Conservation (phyloP, 2,329 filamentous ascomycete genomes). For the Teratosphaeria epicoccoides region DNA sequence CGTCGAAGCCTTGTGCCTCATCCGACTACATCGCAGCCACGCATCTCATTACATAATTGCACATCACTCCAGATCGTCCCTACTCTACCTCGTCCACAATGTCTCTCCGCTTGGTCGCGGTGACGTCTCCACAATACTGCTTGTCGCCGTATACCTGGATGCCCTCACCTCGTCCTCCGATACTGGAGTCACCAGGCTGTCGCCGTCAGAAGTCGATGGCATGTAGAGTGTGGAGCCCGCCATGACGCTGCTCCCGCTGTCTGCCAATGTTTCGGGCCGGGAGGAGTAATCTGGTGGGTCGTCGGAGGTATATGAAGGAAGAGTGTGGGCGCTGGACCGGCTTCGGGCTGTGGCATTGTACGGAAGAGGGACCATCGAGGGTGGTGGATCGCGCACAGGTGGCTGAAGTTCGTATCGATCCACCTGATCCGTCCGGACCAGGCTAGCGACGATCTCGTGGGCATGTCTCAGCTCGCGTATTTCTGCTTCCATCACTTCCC, state of each 20-base stretch:
- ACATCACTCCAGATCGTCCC: conserved; percentile 1
- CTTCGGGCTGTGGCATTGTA: conserved; percentile 21
- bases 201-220: conserved; percentile 13
- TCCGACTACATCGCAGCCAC: too few species aligned
- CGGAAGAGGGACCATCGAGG: conserved; percentile 16
- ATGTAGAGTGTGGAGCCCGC: conserved; percentile 35
- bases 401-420: conserved; percentile 23
- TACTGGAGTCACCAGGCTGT: conserved; percentile 1
- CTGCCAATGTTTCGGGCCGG: conserved; percentile 17
- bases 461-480: conserved; percentile 43
- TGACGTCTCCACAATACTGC: conserved; percentile 33
- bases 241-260: conserved; percentile 24
- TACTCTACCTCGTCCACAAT: conserved; percentile 17
- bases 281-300: conserved; percentile 38
- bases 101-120: conserved; percentile 32
- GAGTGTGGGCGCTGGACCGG: conserved; percentile 21
- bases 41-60: too few species aligned
- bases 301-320: conserved; percentile 27
- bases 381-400: conserved; percentile 15
- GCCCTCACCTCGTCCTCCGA: conserved; percentile 1
- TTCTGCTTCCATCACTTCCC: conserved; percentile 35
- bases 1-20: neutral
- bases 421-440: conserved; percentile 16
- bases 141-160: conserved; percentile 26
- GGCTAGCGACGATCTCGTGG: conserved; percentile 39